These are phyloP conservation scores for Psilocybe cyanescens DNA, from an alignment of 768 basidiomycete genomes.

Conservation along the genomic window DNA sequence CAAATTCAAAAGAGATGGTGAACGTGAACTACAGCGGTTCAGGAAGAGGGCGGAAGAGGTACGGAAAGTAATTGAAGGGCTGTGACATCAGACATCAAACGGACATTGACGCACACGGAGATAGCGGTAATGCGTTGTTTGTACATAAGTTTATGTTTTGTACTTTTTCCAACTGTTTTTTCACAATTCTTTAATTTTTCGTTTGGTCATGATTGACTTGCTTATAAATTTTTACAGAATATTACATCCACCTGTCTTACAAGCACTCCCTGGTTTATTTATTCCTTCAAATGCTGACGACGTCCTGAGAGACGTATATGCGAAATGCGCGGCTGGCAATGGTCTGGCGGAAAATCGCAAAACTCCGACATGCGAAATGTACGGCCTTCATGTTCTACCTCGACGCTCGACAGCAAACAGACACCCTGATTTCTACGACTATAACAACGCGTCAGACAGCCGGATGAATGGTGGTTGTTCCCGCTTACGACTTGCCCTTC, in stretches of 20 bases:
- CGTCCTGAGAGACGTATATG: background rate
- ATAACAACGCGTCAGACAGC: background rate
- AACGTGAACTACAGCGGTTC: conserved; percentile 44
- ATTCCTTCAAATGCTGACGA: background rate
- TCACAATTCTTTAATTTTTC: background rate
- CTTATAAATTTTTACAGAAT: background rate
- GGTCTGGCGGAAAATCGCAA: background rate
- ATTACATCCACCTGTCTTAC: background rate
- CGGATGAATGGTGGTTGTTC: background rate
- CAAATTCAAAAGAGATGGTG: conserved; percentile 50
- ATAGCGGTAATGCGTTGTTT: background rate
- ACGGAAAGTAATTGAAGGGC: conserved; percentile 38
- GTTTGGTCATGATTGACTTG: background rate
- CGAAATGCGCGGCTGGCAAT: background rate
- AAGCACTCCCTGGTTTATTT: no score
- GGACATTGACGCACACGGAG: background rate
- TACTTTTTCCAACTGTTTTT: background rate
- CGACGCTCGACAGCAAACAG: background rate
- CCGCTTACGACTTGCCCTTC: background rate
- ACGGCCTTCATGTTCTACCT: background rate
- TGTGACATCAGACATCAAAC: conserved; percentile 22
- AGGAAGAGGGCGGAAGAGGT: conserved; percentile 46
- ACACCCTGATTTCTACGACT: background rate
- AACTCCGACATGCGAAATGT: background rate
- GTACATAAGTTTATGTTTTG: background rate